Conservation (phyloP, 2,329 filamentous ascomycete species). For the Fusarium sp. region DNA sequence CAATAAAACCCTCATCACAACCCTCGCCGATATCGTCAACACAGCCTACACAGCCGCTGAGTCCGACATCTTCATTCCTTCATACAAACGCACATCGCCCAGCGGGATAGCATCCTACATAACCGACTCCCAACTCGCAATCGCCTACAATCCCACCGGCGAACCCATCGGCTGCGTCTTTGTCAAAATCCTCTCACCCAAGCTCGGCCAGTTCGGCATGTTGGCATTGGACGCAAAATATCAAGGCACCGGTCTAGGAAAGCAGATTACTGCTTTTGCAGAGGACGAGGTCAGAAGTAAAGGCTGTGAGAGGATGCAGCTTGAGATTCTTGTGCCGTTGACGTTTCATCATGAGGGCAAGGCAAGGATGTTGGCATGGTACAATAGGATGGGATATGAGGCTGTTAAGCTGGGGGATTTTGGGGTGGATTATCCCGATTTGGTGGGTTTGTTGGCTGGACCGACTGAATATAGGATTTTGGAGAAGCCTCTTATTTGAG, state of each 20-base stretch:
- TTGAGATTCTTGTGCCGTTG: constrained; percentile 47
- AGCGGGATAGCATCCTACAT: constrained; percentile 40
- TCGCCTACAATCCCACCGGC: constrained; percentile 27
- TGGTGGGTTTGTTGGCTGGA: constrained; percentile 42
- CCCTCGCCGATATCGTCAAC: constrained; percentile 44
- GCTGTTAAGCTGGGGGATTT: constrained; percentile 45
- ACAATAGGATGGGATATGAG: constrained; percentile 45
- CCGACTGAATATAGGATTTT: constrained; percentile 47
- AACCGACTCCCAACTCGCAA: constrained; percentile 38
- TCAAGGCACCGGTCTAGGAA: constrained; percentile 43
- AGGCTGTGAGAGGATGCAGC: constrained; percentile 46
- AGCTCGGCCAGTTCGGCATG: constrained; percentile 46
- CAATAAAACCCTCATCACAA: constrained; percentile 23
- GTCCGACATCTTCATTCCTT: constrained; percentile 42
- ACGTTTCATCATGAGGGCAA: constrained; percentile 45
- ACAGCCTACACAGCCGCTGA: constrained; percentile 44
- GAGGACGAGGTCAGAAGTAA: constrained; percentile 43
- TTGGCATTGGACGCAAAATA: constrained; percentile 41
- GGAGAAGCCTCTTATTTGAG: constrained; percentile 39
- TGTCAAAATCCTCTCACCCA: constrained; percentile 37
- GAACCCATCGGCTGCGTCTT: constrained; percentile 45
- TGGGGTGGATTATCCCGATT: constrained; percentile 43
- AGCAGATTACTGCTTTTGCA: constrained; percentile 43
- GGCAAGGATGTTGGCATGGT: constrained; percentile 45
- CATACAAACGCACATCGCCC: constrained; percentile 43